A percentile compares a stretch with the other conserved stretches of the same genome.
phyloP scores from a whole-genome alignment of 371 early-diverging fungal genomes.

The Paramicrosporidium saccamoebae region DNA sequence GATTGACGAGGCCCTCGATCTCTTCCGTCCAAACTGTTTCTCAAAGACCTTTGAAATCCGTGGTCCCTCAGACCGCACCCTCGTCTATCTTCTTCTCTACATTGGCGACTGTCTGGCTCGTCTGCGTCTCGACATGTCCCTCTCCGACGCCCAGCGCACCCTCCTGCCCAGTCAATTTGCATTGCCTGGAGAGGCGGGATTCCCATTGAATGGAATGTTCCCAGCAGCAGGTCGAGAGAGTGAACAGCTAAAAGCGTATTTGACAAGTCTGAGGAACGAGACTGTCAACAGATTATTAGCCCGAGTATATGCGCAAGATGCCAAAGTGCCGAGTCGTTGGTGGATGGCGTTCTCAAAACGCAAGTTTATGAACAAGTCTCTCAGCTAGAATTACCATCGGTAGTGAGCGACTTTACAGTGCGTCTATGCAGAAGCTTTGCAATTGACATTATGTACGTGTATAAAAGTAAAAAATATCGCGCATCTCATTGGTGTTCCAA shows the following conservation, averaged over 20 bases:
- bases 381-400: too few species aligned
- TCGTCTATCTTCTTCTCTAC: slow-evolving; percentile 70
- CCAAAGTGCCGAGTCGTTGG: slow-evolving; percentile 55
- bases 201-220: slow-evolving; percentile 67
- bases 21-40: slow-evolving; percentile 79
- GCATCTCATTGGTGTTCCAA: too few species aligned
- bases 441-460: too few species aligned
- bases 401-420: too few species aligned
- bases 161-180: slow-evolving; percentile 55
- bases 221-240: slow-evolving; percentile 33
- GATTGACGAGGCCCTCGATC: slow-evolving; percentile 60
- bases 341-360: slow-evolving; percentile 90
- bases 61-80: slow-evolving; percentile 55
- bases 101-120: slow-evolving; percentile 52
- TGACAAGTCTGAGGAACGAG: slow-evolving; percentile 66
- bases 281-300: slow-evolving; percentile 30
- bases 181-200: slow-evolving; percentile 63
- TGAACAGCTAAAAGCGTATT: slow-evolving; percentile 50
- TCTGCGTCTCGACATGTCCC: slow-evolving; percentile 16
- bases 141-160: slow-evolving; percentile 36
- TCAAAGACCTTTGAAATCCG: slow-evolving; percentile 94
- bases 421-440: too few species aligned
- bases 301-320: slow-evolving; percentile 34
- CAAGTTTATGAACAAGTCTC: slow-evolving; percentile 69
- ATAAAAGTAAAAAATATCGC: too few species aligned